phyloP scores from a whole-genome alignment of 2,329 filamentous ascomycete genomes.

The Calonectria fujianensis region DNA sequence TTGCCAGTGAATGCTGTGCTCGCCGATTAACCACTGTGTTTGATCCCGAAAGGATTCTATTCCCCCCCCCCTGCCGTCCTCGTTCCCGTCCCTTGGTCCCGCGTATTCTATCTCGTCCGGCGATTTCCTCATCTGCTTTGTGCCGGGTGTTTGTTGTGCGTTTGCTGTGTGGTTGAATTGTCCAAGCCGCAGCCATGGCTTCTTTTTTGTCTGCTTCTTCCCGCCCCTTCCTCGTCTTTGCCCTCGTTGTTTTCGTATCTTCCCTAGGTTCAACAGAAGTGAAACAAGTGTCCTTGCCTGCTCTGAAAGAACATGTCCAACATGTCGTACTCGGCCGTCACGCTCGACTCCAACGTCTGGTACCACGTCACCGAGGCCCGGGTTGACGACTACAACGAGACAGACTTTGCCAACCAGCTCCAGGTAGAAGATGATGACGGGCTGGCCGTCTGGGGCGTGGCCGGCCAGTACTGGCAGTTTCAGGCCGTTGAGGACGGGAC shows the following conservation, averaged over 20 bases:
- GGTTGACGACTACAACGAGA: conserved; percentile 55
- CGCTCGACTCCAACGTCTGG: conserved; percentile 60
- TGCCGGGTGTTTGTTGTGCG: too few relatives aligned
- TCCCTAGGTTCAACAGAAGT: not conserved
- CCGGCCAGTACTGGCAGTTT: conserved; percentile 54
- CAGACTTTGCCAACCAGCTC: conserved; percentile 49
- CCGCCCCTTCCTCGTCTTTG: too few relatives aligned
- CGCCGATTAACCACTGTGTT: not conserved
- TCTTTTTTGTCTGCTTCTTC: too few relatives aligned
- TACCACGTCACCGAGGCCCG: conserved; percentile 60
- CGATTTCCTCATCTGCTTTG: not conserved
- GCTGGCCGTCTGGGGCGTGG: conserved; percentile 49
- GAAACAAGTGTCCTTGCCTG: not conserved
- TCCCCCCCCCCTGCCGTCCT: not conserved
- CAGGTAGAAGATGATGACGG: conserved; percentile 45
- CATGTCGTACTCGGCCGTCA: conserved; percentile 48
- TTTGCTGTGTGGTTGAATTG: not conserved
- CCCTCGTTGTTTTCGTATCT: not conserved
- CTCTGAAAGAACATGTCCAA: too few relatives aligned
- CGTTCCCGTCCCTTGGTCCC: not conserved
- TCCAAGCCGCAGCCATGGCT: too few relatives aligned
- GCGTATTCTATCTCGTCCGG: conserved; percentile 1
- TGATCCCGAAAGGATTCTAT: not conserved
- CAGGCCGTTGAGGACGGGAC: conserved; percentile 52
- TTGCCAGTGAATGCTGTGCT: not conserved